Percentiles rank a stretch among this genome's conserved stretches.
These are phyloP conservation scores for Pythium dissotocum DNA, from an alignment of 352 stramenopile genomes.

Conservation along the genomic window DNA sequence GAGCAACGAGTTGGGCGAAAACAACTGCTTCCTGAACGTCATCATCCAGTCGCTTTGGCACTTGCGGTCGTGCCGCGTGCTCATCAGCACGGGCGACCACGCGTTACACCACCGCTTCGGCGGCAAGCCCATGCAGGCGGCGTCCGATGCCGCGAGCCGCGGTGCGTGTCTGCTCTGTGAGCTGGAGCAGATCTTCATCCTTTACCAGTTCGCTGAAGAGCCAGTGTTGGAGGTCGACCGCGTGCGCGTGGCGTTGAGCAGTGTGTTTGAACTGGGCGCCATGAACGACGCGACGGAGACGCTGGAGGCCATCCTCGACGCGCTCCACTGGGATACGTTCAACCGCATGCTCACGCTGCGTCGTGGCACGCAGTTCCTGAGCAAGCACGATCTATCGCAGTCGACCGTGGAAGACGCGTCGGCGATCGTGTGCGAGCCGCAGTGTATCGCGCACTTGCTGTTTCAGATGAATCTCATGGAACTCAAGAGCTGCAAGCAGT, in stretches of 20 bases:
- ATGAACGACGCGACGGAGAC: constrained; percentile 89
- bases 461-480: constrained; percentile 91
- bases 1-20: constrained; percentile 79
- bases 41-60: constrained; percentile 92
- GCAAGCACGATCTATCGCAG: constrained; percentile 47
- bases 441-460: constrained; percentile 77
- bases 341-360: constrained; percentile 68
- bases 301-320: constrained; percentile 77
- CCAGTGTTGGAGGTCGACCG: constrained; percentile 73
- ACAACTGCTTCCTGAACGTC: constrained; percentile 93
- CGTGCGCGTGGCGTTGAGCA: constrained; percentile 62
- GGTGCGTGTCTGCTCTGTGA: constrained; percentile 76
- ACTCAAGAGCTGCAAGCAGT: constrained; percentile 60
- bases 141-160: neutral
- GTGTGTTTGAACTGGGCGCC: constrained; percentile 68
- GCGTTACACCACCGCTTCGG: constrained; percentile 67
- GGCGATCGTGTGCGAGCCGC: constrained; percentile 72
- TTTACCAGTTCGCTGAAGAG: constrained; percentile 85
- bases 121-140: constrained; percentile 36
- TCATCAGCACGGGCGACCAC: constrained; percentile 80
- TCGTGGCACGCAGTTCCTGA: constrained; percentile 27
- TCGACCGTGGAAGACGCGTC: constrained; percentile 56
- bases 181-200: constrained; percentile 82
- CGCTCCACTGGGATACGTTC: constrained; percentile 78
- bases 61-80: constrained; percentile 79